Evolutionary conservation across 352 stramenopile species (phyloP).

Genomic region (Plasmopara viticola): DNA sequence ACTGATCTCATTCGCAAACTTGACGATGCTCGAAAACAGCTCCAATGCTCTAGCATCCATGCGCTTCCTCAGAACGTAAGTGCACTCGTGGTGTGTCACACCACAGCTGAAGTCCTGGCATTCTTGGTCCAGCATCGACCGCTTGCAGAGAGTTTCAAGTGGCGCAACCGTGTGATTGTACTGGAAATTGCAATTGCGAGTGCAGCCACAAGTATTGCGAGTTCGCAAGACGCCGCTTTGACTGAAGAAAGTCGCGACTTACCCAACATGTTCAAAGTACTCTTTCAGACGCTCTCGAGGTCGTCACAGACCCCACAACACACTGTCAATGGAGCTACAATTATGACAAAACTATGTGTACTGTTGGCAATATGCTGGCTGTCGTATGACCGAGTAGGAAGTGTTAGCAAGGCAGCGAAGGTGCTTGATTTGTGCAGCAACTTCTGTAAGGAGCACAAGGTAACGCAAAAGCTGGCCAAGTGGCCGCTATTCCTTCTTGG

Average conservation of each 20-base stretch:
- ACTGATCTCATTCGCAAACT: constrained; percentile 11
- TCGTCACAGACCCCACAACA: not conserved
- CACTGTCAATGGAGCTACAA: not conserved
- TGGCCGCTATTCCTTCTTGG: constrained; percentile 41
- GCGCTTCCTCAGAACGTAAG: constrained; percentile 1
- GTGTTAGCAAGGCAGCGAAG: constrained; percentile 9
- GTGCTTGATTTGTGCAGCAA: constrained; percentile 23
- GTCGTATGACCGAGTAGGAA: constrained; percentile 18
- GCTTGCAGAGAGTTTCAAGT: constrained; percentile 13
- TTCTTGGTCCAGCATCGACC: constrained; percentile 15
- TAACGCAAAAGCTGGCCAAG: constrained; percentile 8
- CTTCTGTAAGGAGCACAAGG: constrained; percentile 7
- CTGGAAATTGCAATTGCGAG: constrained; percentile 20
- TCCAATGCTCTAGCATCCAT: constrained; percentile 3
- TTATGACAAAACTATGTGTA: constrained; percentile 21
- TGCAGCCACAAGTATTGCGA: constrained; percentile 1
- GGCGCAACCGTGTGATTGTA: constrained; percentile 21
- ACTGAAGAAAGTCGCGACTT: constrained; percentile 14
- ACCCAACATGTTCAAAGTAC: constrained; percentile 11
- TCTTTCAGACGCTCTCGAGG: constrained; percentile 14
- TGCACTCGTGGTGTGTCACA: constrained; percentile 20
- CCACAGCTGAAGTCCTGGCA: constrained; percentile 18
- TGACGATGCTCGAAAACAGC: constrained; percentile 11
- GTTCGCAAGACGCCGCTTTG: constrained; percentile 2
- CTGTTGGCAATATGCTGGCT: constrained; percentile 34